phyloP scores from a whole-genome alignment of 2,329 filamentous ascomycete species.

The Dactylonectria macrodidyma region DNA sequence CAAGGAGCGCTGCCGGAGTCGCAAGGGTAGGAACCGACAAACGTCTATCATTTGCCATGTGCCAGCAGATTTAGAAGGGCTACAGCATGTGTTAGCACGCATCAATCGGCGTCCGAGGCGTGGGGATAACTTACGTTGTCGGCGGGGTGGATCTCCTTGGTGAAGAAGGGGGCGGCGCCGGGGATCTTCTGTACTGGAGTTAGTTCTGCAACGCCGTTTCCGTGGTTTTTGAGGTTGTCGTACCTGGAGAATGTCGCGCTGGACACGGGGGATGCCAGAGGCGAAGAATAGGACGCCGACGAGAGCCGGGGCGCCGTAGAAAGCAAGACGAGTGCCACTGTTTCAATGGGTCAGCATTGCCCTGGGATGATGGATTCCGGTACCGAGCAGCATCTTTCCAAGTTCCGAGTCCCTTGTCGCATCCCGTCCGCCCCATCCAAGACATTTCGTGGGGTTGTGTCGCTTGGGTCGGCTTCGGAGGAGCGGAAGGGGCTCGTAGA shows the following conservation, averaged over 20 bases:
- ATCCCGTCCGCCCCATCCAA: background rate
- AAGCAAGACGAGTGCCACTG: slow-evolving; percentile 67
- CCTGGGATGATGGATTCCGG: background rate
- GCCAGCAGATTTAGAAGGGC: slow-evolving; percentile 58
- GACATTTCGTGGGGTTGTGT: background rate
- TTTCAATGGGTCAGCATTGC: slow-evolving; percentile 35
- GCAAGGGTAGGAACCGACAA: slow-evolving; percentile 45
- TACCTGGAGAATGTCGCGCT: slow-evolving; percentile 72
- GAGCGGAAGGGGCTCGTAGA: slow-evolving; percentile 40
- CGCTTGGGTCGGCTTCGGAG: slow-evolving; percentile 32
- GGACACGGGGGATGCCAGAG: slow-evolving; percentile 74
- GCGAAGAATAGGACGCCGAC: slow-evolving; percentile 72
- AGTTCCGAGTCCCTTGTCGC: background rate
- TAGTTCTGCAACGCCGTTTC: slow-evolving; percentile 30
- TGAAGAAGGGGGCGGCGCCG: slow-evolving; percentile 65
- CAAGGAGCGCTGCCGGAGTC: slow-evolving; percentile 50
- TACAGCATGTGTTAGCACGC: slow-evolving; percentile 45
- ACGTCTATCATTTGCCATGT: slow-evolving; percentile 47
- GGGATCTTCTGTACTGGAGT: slow-evolving; percentile 66
- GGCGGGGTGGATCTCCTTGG: slow-evolving; percentile 69
- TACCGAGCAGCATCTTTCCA: background rate
- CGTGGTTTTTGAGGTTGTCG: background rate
- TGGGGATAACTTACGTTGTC: slow-evolving; percentile 70
- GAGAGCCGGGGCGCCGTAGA: slow-evolving; percentile 71
- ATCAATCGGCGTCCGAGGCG: background rate